phyloP scores from a whole-genome alignment of 768 basidiomycete genomes.

The Jaapia argillacea region DNA sequence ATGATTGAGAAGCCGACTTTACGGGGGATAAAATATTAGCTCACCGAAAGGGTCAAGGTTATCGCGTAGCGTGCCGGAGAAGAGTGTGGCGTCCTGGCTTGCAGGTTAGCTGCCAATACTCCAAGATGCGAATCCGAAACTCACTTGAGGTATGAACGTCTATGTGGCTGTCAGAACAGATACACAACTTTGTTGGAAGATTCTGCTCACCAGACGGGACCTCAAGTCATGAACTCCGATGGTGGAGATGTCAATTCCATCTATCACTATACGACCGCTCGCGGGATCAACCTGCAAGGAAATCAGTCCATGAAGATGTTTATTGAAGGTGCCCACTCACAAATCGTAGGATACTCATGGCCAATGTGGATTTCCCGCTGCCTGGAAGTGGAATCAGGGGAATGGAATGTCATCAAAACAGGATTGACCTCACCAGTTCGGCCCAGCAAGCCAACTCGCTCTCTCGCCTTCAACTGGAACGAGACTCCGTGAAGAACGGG shows the following conservation, averaged over 20 bases:
- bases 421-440: conserved; percentile 41
- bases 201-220: conserved; percentile 54
- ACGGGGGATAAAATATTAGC: conserved; percentile 9
- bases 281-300: conserved; percentile 58
- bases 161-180: conserved; percentile 14
- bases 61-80: conserved; percentile 70
- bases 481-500: conserved; percentile 69
- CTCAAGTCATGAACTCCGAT: conserved; percentile 81
- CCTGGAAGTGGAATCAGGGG: conserved; percentile 24
- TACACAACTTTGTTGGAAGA: not conserved
- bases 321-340: conserved; percentile 25
- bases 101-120: conserved; percentile 1
- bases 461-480: conserved; percentile 59
- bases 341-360: conserved; percentile 80
- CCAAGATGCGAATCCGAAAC: not conserved
- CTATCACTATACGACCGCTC: conserved; percentile 67
- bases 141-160: conserved; percentile 66
- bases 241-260: conserved; percentile 79
- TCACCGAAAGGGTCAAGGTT: conserved; percentile 66
- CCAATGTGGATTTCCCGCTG: conserved; percentile 76
- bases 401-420: not conserved
- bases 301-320: not conserved
- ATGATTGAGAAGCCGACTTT: not conserved
- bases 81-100: conserved; percentile 61
- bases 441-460: conserved; percentile 73